Conservation (phyloP, 176 grass and related monocot species). For the Avena insularis region DNA sequence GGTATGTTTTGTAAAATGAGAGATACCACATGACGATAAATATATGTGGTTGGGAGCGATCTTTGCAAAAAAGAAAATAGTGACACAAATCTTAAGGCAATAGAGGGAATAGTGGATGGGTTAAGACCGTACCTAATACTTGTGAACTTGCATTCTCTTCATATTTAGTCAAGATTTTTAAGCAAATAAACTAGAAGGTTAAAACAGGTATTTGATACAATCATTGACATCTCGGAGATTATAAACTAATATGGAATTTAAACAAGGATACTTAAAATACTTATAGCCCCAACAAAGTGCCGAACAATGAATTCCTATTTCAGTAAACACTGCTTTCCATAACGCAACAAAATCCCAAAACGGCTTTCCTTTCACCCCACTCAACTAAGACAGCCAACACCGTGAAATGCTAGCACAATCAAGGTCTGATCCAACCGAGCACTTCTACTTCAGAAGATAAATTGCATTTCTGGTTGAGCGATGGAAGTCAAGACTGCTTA, state of each 20-base stretch:
- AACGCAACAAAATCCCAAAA: slow-evolving; percentile 16
- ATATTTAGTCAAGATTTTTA: neutral
- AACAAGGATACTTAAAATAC: neutral
- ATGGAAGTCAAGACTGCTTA: neutral
- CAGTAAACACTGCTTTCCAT: slow-evolving; percentile 17
- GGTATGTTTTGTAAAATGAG: neutral
- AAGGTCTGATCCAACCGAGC: neutral
- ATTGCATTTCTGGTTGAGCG: slow-evolving; percentile 9
- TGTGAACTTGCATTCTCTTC: neutral
- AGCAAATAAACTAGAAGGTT: slow-evolving; percentile 13
- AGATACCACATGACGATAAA: neutral
- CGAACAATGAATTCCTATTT: slow-evolving; percentile 22
- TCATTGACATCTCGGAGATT: neutral
- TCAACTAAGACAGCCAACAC: slow-evolving; percentile 34
- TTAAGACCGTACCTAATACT: neutral
- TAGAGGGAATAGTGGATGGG: neutral
- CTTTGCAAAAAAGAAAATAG: neutral
- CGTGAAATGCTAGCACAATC: neutral
- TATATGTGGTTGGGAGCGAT: neutral
- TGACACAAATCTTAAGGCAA: neutral
- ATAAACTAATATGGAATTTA: slow-evolving; percentile 17
- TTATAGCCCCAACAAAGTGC: neutral
- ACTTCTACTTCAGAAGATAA: slow-evolving; percentile 2
- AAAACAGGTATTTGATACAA: neutral
- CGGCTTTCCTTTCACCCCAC: neutral